Percentiles rank a stretch among this genome's conserved stretches.
These are phyloP conservation scores for Ehretia macrophylla DNA, from an alignment of 257 asterid genomes.

Conservation along the genomic window DNA sequence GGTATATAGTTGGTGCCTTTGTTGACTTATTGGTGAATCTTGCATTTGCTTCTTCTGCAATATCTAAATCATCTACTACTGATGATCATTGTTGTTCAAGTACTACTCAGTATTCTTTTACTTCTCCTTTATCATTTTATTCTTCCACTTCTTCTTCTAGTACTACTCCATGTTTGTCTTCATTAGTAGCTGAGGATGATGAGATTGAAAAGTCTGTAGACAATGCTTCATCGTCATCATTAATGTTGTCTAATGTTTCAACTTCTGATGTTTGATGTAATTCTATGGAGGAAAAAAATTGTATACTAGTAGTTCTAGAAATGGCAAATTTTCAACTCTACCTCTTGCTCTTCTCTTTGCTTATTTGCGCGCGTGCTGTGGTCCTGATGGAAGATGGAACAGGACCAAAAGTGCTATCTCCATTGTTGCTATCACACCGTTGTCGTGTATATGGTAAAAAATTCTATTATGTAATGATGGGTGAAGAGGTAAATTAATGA, in stretches of 20 bases:
- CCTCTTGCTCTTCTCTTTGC: neutral
- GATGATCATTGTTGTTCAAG: slow-evolving; percentile 31
- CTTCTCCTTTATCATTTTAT: slow-evolving; percentile 63
- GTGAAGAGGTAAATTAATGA: no score
- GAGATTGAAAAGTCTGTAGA: slow-evolving; percentile 23
- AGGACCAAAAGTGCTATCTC: no score
- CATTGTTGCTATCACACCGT: neutral
- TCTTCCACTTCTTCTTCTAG: slow-evolving; percentile 36
- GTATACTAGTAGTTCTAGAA: neutral
- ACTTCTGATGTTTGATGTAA: slow-evolving; percentile 11
- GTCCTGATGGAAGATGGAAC: no score
- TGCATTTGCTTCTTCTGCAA: slow-evolving; percentile 13
- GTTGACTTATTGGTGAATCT: slow-evolving; percentile 52
- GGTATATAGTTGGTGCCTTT: slow-evolving; percentile 65
- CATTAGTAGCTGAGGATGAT: slow-evolving; percentile 30
- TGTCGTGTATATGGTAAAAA: no score
- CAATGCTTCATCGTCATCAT: slow-evolving; percentile 11
- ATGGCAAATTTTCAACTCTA: neutral
- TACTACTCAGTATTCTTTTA: slow-evolving; percentile 35
- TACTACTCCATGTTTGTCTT: slow-evolving; percentile 24
- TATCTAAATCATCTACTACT: slow-evolving; percentile 5
- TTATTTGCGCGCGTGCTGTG: no score
- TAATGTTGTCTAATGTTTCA: neutral
- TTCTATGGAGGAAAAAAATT: neutral
- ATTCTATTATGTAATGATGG: no score